These are phyloP conservation scores for Cryphonectria nitschkei DNA, from an alignment of 2,329 filamentous ascomycete species.

Conservation along the genomic window DNA sequence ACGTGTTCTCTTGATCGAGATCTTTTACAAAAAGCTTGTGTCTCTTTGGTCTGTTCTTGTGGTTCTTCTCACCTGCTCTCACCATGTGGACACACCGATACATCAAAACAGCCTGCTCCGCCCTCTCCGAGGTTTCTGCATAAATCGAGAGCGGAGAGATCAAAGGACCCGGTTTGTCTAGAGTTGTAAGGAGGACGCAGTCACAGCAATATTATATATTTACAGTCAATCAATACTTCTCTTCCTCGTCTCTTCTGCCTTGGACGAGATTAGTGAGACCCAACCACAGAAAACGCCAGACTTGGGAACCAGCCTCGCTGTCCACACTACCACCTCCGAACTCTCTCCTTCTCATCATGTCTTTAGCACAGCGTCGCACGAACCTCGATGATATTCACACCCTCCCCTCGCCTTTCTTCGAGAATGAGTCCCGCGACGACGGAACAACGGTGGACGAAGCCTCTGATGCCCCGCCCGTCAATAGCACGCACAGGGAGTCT, in stretches of 20 bases:
- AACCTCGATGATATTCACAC: slow-evolving; percentile 20
- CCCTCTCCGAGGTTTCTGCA: neutral
- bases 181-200: neutral
- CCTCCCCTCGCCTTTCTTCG: neutral
- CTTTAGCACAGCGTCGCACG: slow-evolving; percentile 27
- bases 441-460: neutral
- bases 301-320: neutral
- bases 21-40: neutral
- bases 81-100: neutral
- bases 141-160: neutral
- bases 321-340: neutral
- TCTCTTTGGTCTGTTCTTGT: neutral
- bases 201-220: neutral
- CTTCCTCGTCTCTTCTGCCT: neutral
- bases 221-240: too few relatives aligned
- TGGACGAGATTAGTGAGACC: neutral
- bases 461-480: neutral
- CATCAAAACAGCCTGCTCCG: neutral
- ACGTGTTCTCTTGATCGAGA: neutral
- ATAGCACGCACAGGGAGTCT: neutral
- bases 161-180: neutral
- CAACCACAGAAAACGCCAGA: neutral
- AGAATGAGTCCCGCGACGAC: neutral
- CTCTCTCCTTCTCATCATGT: slow-evolving; percentile 13
- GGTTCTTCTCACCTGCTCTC: neutral